Percentiles rank a stretch among this genome's conserved stretches.
Conservation (phyloP, 768 basidiomycete species). For the Termitomyces sp. region DNA sequence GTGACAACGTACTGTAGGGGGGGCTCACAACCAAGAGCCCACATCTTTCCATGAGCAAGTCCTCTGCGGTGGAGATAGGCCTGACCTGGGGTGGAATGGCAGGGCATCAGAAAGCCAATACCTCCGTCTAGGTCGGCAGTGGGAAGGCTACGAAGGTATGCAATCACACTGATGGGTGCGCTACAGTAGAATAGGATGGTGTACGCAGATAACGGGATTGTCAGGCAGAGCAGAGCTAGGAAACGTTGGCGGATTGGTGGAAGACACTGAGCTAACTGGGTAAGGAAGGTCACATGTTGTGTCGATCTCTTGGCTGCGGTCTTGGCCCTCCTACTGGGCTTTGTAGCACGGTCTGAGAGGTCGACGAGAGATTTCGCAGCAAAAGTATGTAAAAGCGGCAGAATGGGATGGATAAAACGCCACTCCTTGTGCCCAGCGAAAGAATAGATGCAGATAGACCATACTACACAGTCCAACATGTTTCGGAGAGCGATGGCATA, state of each 20-base stretch:
- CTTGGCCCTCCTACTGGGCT: slow-evolving; percentile 5
- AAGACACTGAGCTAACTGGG: slow-evolving; percentile 5
- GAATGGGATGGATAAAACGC: slow-evolving; percentile 90
- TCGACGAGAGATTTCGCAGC: slow-evolving; percentile 69
- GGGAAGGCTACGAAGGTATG: slow-evolving; percentile 57
- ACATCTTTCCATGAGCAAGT: slow-evolving; percentile 56
- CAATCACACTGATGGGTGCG: slow-evolving; percentile 74
- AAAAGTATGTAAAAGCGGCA: slow-evolving; percentile 80
- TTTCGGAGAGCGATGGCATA: slow-evolving; percentile 28
- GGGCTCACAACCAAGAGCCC: slow-evolving; percentile 92
- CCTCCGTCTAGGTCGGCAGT: slow-evolving; percentile 38
- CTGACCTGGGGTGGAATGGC: slow-evolving; percentile 93
- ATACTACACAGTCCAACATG: slow-evolving; percentile 47
- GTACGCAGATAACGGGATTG: slow-evolving; percentile 63
- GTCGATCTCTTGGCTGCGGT: background rate
- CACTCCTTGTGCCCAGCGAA: slow-evolving; percentile 93
- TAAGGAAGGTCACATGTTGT: background rate
- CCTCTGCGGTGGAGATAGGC: slow-evolving; percentile 76
- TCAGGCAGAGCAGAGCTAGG: slow-evolving; percentile 42
- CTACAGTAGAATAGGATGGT: slow-evolving; percentile 70
- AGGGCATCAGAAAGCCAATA: slow-evolving; percentile 89
- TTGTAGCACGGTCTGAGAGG: slow-evolving; percentile 19
- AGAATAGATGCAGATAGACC: slow-evolving; percentile 72
- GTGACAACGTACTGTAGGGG: slow-evolving; percentile 63
- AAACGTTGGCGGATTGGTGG: slow-evolving; percentile 31